Conservation (phyloP, 306 rosid species). For the Alnus rubra region DNA sequence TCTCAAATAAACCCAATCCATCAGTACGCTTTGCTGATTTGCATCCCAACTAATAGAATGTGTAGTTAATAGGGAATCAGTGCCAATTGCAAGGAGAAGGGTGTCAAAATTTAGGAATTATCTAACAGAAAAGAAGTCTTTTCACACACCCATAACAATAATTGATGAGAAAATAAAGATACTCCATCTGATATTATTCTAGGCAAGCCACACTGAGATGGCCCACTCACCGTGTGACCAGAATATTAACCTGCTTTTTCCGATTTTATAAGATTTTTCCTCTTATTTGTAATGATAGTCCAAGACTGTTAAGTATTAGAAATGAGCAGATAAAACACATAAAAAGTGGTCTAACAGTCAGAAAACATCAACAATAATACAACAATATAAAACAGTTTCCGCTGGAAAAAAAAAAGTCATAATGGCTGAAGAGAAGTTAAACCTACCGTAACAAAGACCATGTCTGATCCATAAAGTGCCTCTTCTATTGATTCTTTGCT, state of each 20-base stretch:
- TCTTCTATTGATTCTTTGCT: constrained; percentile 82
- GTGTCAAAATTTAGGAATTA: background rate
- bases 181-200: background rate
- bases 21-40: background rate
- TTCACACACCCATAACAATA: background rate
- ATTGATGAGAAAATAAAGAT: background rate
- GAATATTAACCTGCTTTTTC: background rate
- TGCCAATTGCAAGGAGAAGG: background rate
- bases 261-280: background rate
- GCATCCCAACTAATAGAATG: background rate
- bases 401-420: constrained; percentile 21
- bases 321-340: background rate
- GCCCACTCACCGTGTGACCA: background rate
- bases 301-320: background rate
- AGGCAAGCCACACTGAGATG: background rate
- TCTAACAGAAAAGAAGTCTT: background rate
- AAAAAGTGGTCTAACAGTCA: background rate
- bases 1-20: background rate
- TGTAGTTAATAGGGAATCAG: background rate
- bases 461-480: constrained; percentile 90
- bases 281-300: background rate
- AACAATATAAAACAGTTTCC: background rate
- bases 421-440: constrained; percentile 31
- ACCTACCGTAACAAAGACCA: constrained; percentile 97
- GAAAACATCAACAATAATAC: background rate